Evolutionary conservation across 345 rosid genomes (phyloP), one percentile per base, ranked within the genome.

Genomic region (Sonneratia caseolaris): DNA sequence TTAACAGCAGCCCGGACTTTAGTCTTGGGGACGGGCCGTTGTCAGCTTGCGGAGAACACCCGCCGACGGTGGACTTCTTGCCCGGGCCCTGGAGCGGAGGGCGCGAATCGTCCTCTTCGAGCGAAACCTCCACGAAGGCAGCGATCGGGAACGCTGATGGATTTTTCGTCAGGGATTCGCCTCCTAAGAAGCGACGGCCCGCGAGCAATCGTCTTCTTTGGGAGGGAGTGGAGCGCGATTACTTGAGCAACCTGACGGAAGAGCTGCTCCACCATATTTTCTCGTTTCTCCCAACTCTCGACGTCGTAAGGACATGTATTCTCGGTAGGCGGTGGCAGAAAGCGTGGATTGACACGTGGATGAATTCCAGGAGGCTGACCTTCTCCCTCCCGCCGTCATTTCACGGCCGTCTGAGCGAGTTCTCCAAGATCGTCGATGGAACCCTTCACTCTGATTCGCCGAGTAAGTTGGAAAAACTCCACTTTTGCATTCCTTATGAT

Each of bases 171-270:
- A 53, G 59, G 59, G 59, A 53, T 18, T 53, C 59, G 59, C 59
- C 59, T 19, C 59, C 22, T 8, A 19, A 53, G 59, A 53, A 53
- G 59, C 59, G 59, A 5, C 59, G 22, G 1, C 59, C 22, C 22
- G 59, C 22, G 22, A 3, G 59, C 59, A 53, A 19, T 5, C 19
- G 8, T 22, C n/a, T 18, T 53, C 22, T 4, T 22, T 22, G 22
- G 59, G 15, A 22, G 5, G 59, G 22, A 18, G 59, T 19, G 1
- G 22, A 6, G 5, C 19, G n/a, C 19, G 71, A 47, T 68, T 32
- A 40, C 55, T 1, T 68, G 32, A 68, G 70, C 70, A 9, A 56
- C 71, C 24, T 68, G 71, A 22, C 22, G 0, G 59, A 68, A n/a
- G 21, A 13, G 11, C 21, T 45, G 21, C 24, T 45, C 71, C 56